Evolutionary conservation across 805 yeast species (phyloP), one percentile per base, ranked within the genome.

Genomic region (Cephaloascus fragrans): DNA sequence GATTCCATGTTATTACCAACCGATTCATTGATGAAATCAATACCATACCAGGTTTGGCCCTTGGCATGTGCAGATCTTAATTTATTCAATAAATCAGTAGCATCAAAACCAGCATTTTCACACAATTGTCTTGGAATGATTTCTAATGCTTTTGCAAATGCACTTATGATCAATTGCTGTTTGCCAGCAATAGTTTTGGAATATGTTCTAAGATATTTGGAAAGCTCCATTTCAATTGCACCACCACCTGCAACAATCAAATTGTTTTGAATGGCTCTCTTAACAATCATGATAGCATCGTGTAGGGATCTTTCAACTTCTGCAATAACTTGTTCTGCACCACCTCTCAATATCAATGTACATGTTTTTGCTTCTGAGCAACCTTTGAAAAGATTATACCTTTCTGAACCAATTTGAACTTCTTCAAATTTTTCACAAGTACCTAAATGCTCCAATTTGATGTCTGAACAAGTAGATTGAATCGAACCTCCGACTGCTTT

Each of bases 61-160:
- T 84, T 84, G 39, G 95, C 93, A 54, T 93, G 99, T 16, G 86
- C 82, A 74, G 93, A 83, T 63, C 99, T 79, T 54, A 93, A 70
- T 54, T 83, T 77, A 61, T 93, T 93, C 50, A 93, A 75, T 43
- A 93, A 66, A 57, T 93, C 97, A n/a, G 95, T 86, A 17, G 95
- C 94, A 57, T 93, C 99, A 48, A 93, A 80, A 4, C 99, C 99
- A n/a, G 96, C 98, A 59, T 93, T 93, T 57, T 93, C 98, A 68
- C 97, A 90, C 47, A 93, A 71, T 58, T 93, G 97, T 59, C 97
- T 81, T 48, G 99, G 99, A 51, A 93, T 88, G 19, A 93, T 80
- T 64, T 93, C 99, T 41, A 93, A 70, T 1, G 97, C 95, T 49
- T 83, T 83, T 18, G 98, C 98, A 63, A 79, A 93, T 5, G 96